These are phyloP conservation scores for Venturia asperata DNA, from an alignment of 2,329 filamentous ascomycete species.

Conservation along the genomic window DNA sequence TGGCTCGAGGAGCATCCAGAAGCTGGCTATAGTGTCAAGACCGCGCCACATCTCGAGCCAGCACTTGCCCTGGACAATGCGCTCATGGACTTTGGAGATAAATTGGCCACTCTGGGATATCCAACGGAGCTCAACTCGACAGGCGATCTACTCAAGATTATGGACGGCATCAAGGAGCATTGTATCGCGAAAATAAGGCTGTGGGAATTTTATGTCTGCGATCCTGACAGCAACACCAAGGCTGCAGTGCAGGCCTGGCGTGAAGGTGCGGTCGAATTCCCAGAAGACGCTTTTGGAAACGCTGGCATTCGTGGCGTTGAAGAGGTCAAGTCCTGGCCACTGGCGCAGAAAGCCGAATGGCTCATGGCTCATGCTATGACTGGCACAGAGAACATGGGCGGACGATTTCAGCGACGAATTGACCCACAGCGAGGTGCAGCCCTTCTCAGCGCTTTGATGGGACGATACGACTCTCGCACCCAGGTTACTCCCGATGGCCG, in stretches of 20 bases:
- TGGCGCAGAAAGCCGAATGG: constrained; percentile 56
- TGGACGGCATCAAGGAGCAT: constrained; percentile 74
- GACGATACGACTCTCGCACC: constrained; percentile 53
- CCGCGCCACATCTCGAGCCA: constrained; percentile 65
- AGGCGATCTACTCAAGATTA: constrained; percentile 71
- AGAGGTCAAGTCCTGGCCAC: constrained; percentile 46
- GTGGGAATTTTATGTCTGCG: constrained; percentile 89
- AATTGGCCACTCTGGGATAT: constrained; percentile 61
- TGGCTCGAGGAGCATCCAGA: constrained; percentile 95
- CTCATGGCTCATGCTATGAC: constrained; percentile 62
- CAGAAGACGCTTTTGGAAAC: constrained; percentile 46
- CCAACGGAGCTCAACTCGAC: constrained; percentile 64
- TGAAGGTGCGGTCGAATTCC: constrained; percentile 49
- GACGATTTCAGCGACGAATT: constrained; percentile 66
- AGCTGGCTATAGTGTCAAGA: constrained; percentile 87
- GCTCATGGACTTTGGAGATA: constrained; percentile 57
- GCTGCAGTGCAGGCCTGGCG: constrained; percentile 67
- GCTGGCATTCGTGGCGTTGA: constrained; percentile 45
- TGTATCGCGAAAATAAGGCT: constrained; percentile 71
- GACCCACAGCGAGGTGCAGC: constrained; percentile 64
- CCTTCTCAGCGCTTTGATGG: constrained; percentile 60
- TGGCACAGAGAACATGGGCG: constrained; percentile 68
- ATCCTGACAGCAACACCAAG: constrained; percentile 66
- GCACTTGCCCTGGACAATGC: constrained; percentile 70
- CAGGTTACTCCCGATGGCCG: constrained; percentile 45